Conservation (phyloP, 2,329 filamentous ascomycete genomes). For the Talaromyces sp. region DNA sequence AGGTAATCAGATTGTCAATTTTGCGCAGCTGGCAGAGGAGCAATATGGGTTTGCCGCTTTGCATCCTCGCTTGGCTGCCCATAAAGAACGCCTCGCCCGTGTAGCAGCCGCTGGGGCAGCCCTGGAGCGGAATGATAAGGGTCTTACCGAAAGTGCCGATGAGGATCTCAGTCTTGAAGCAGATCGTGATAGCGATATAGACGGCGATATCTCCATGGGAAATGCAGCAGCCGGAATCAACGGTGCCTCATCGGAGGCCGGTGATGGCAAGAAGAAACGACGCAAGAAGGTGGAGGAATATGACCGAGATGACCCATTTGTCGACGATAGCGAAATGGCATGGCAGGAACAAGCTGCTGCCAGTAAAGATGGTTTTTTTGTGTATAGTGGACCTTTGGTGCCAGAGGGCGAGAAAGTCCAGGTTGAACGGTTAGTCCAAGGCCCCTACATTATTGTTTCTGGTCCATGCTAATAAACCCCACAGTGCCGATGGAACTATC, state of each 20-base stretch:
- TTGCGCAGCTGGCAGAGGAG: conserved; percentile 89
- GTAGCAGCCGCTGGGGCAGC: conserved; percentile 88
- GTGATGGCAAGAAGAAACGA: conserved; percentile 71
- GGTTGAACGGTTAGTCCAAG: conserved; percentile 59
- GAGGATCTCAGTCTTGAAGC: conserved; percentile 90
- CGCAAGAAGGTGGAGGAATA: conserved; percentile 72
- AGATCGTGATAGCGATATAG: conserved; percentile 65
- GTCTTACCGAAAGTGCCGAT: conserved; percentile 70
- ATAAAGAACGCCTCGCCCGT: conserved; percentile 81
- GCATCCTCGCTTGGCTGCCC: conserved; percentile 86
- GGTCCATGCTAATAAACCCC: conserved; percentile 22
- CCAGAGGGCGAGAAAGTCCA: conserved; percentile 79
- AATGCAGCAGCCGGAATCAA: conserved; percentile 53
- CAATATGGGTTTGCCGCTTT: conserved; percentile 93
- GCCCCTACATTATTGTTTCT: not conserved
- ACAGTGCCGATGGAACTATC: conserved; percentile 71
- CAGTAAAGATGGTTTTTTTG: conserved; percentile 95
- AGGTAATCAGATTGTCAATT: conserved; percentile 91
- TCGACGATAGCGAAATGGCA: conserved; percentile 88
- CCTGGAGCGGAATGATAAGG: conserved; percentile 73
- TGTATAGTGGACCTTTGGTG: conserved; percentile 90
- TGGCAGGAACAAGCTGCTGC: conserved; percentile 96
- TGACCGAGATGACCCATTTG: conserved; percentile 68
- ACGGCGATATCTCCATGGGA: conserved; percentile 48
- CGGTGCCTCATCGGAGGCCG: conserved; percentile 57